Base-by-base conservation (phyloP, 169 alveolate genomes). In the Miamiensis avidus region DNA sequence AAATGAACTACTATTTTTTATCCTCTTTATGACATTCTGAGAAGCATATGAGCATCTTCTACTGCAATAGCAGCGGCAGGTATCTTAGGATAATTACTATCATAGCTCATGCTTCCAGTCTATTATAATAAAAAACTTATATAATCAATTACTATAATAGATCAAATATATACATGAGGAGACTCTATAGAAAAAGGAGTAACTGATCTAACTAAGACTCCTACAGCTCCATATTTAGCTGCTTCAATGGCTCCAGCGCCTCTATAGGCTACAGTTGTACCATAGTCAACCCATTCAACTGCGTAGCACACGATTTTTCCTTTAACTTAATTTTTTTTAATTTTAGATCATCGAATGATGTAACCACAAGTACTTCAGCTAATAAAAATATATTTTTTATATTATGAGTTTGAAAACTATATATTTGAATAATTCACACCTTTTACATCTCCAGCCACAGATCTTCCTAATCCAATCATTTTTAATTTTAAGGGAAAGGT, bases 11-110 rank as follows among this genome's bases (percentile, higher is more conserved):
- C 65, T 1, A 85, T 81, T 0, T n/a, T 85, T 74, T 85, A 74
- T 1, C 86, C 90, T 79, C 90, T 69, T 49, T 85, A 0, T 25
- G 27, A 77, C 90, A 85, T 85, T 74, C 90, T 85, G 25, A 78
- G 76, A 29, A 85, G 34, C 90, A 85, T 85, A 31, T 85, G 86
- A 34, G 90, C 86, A 85, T 85, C 90, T 73, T 85, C 90, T 30
- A 85, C 85, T 33, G 83, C 49, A n/a, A 85, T 74, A 1, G 90
- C 85, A 74, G 82, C 90, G 16, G 90, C 90, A 49, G 90, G 90
- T 30, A 77, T 64, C 49, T 69, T 30, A 20, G 82, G 64, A 25
- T 34, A 65, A 31, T 65, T 0, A 78, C 73, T 76, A 29, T 74
- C 81, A n/a, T n/a, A n/a, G n/a, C n/a, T n/a, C n/a, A n/a, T n/a